Conservation (phyloP, 495 filamentous ascomycete species). For the Penicillium dipodomyicola region DNA sequence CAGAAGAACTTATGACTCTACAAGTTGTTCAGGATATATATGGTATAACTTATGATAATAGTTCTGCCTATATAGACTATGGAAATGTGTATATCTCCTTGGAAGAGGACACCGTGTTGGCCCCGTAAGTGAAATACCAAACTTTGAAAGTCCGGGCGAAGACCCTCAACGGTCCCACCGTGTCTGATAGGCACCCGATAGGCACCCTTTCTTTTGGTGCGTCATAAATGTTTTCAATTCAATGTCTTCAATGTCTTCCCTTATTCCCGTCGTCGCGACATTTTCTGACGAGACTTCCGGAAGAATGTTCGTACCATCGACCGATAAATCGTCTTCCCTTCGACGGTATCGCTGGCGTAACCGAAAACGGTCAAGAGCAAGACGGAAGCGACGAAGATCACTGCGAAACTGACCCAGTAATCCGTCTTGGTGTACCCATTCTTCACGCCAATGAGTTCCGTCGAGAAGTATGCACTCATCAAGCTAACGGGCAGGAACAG, state of each 20-base stretch:
- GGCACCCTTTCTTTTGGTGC: constrained; percentile 5
- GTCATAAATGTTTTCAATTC: not conserved
- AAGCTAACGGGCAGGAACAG: constrained; percentile 82
- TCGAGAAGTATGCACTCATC: constrained; percentile 82
- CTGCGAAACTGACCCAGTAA: constrained; percentile 73
- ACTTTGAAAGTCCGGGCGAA: not conserved
- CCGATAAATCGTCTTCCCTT: constrained; percentile 50
- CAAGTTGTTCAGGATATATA: not conserved
- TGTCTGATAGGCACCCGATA: constrained; percentile 22
- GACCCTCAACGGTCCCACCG: constrained; percentile 1
- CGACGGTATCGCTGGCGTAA: constrained; percentile 47
- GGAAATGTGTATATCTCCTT: too few relatives aligned
- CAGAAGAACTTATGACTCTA: not conserved
- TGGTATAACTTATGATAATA: constrained; percentile 1
- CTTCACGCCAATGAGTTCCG: constrained; percentile 60
- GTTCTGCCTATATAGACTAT: constrained; percentile 8
- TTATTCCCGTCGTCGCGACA: constrained; percentile 8
- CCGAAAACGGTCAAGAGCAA: constrained; percentile 52
- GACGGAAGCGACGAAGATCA: constrained; percentile 64
- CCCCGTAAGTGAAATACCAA: constrained; percentile 23
- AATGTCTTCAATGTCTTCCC: not conserved
- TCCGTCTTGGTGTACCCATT: constrained; percentile 56
- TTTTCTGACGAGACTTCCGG: constrained; percentile 28
- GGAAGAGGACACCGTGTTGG: constrained; percentile 50
- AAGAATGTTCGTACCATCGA: constrained; percentile 44